Percentiles rank a stretch among this genome's conserved stretches.
Evolutionary conservation across 2,329 filamentous ascomycete genomes (phyloP).

Genomic region (Monosporascus sp.): DNA sequence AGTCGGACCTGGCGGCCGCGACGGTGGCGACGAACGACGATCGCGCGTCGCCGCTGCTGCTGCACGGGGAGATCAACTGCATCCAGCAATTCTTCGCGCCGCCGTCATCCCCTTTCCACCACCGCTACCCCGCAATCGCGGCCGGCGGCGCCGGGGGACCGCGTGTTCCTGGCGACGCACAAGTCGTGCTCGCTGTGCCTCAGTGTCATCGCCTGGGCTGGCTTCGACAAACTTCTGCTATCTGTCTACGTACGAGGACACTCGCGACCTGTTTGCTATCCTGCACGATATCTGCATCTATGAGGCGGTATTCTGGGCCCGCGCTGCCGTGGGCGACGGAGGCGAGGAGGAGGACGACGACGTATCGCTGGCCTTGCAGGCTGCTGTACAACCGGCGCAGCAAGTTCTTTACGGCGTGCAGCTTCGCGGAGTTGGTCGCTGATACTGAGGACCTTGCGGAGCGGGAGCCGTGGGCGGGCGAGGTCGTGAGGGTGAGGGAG

Average conservation of each 20-base stretch:
- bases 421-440: slow-evolving; percentile 35
- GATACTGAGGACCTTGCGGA: slow-evolving; percentile 32
- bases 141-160: slow-evolving; percentile 27
- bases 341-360: slow-evolving; percentile 31
- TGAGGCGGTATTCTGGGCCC: slow-evolving; percentile 49
- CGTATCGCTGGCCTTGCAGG: slow-evolving; percentile 29
- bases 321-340: slow-evolving; percentile 12
- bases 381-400: slow-evolving; percentile 52
- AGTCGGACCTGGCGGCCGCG: slow-evolving; percentile 34
- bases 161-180: slow-evolving; percentile 55
- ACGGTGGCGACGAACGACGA: slow-evolving; percentile 55
- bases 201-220: slow-evolving; percentile 53
- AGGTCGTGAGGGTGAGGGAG: slow-evolving; percentile 44
- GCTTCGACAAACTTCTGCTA: slow-evolving; percentile 54
- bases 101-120: slow-evolving; percentile 27
- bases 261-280: slow-evolving; percentile 49
- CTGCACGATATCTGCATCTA: slow-evolving; percentile 56
- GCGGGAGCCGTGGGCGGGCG: slow-evolving; percentile 27
- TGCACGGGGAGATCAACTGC: slow-evolving; percentile 58
- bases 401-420: slow-evolving; percentile 47
- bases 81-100: slow-evolving; percentile 51
- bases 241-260: slow-evolving; percentile 56
- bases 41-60: slow-evolving; percentile 46
- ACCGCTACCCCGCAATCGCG: slow-evolving; percentile 17
- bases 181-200: slow-evolving; percentile 56